Conservation (phyloP, 176 grass and related monocot species). For the Zea luxurians region DNA sequence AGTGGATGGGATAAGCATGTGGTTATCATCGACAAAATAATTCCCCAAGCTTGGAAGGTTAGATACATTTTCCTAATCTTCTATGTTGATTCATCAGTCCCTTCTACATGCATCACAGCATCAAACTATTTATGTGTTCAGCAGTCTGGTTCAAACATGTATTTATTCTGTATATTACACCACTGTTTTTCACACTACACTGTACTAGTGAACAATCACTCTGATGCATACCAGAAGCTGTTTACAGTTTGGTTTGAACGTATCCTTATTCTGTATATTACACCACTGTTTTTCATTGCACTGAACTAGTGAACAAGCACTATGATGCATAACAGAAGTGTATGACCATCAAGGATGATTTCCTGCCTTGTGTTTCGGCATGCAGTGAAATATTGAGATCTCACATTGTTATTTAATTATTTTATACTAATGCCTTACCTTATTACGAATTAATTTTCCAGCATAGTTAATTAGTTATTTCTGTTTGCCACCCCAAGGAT, state of each 20-base stretch:
- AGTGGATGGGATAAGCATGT: conserved; percentile 84
- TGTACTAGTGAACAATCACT: neutral
- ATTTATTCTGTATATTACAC: neutral
- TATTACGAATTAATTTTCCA: neutral
- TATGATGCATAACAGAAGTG: conserved; percentile 1
- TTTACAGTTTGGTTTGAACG: neutral
- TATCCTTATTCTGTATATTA: neutral
- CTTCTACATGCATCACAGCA: neutral
- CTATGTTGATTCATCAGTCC: conserved; percentile 4
- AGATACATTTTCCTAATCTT: conserved; percentile 22
- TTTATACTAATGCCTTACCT: neutral
- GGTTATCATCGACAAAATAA: conserved; percentile 76
- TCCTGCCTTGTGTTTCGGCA: neutral
- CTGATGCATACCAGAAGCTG: neutral
- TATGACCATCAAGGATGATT: neutral
- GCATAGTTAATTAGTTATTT: neutral
- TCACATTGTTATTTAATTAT: neutral
- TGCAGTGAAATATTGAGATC: neutral
- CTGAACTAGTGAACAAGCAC: neutral
- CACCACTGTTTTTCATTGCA: conserved; percentile 6
- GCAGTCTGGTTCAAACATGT: conserved; percentile 8
- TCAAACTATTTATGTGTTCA: conserved; percentile 6
- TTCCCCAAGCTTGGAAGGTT: conserved; percentile 96
- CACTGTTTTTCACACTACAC: neutral
- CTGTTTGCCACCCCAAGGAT: neutral